phyloP scores from a whole-genome alignment of 352 stramenopile species.

The Globisporangium alternatum region DNA sequence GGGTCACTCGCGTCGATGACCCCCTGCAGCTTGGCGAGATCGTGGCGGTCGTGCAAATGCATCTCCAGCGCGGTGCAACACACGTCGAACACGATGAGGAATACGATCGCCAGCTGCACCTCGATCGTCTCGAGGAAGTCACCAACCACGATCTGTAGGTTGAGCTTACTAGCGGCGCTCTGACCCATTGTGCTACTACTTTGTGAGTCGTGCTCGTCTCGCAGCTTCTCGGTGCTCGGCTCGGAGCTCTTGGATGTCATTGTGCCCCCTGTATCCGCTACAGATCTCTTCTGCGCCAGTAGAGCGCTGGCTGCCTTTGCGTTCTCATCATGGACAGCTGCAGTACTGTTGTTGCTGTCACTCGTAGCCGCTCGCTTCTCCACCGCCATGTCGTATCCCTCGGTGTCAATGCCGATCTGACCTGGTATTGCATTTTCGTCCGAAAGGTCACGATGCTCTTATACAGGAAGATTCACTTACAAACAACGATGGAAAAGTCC shows the following conservation, averaged over 20 bases:
- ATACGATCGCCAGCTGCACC: slow-evolving; percentile 42
- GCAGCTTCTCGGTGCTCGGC: background rate
- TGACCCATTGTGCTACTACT: background rate
- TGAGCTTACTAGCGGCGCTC: background rate
- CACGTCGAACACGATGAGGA: slow-evolving; percentile 53
- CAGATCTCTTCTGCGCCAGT: background rate
- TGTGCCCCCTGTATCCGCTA: background rate
- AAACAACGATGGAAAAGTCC: too few species aligned
- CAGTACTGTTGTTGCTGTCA: background rate
- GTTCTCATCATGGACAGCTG: background rate
- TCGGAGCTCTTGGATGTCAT: slow-evolving; percentile 4
- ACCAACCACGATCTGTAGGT: slow-evolving; percentile 17
- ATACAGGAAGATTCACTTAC: slow-evolving; percentile 17
- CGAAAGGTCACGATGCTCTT: slow-evolving; percentile 13
- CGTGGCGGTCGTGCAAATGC: slow-evolving; percentile 31
- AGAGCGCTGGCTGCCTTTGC: slow-evolving; percentile 2
- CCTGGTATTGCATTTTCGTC: background rate
- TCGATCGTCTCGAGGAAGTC: slow-evolving; percentile 55
- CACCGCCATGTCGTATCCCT: background rate
- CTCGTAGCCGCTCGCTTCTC: background rate
- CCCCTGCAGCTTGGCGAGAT: slow-evolving; percentile 20
- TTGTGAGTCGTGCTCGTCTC: background rate
- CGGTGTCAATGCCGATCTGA: background rate
- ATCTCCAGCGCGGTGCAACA: slow-evolving; percentile 32
- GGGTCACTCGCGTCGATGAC: background rate